A percentile compares a stretch with the other conserved stretches of the same genome.
Evolutionary conservation across 2,329 filamentous ascomycete species (phyloP).

Genomic region (Blumeria hordei): DNA sequence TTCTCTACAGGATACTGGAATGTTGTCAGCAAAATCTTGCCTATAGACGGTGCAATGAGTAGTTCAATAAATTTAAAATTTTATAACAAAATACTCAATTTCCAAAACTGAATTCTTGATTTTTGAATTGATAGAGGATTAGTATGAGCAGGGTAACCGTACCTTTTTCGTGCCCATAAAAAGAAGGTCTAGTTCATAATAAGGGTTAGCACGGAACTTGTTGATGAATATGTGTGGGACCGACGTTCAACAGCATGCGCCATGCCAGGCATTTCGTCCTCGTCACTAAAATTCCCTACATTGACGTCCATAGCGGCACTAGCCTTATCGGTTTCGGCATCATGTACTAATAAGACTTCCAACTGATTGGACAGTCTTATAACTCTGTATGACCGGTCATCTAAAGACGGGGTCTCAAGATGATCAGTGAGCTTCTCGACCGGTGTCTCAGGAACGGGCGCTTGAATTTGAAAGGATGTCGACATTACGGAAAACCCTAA

Average conservation of each 20-base stretch:
- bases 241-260: constrained; percentile 39
- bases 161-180: constrained; percentile 98
- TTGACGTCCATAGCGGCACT: constrained; percentile 89
- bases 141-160: constrained; percentile 6
- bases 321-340: constrained; percentile 87
- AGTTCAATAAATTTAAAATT: neutral
- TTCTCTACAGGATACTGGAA: constrained; percentile 71
- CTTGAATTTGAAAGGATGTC: neutral
- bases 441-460: constrained; percentile 3
- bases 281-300: constrained; percentile 86
- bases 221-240: neutral
- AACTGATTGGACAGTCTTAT: constrained; percentile 71
- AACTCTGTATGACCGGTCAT: constrained; percentile 72
- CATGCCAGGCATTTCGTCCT: constrained; percentile 76
- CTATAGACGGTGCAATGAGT: neutral
- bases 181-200: constrained; percentile 28
- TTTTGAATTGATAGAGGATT: neutral
- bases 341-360: constrained; percentile 79
- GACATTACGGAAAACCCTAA: neutral
- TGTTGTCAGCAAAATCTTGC: constrained; percentile 4
- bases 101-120: neutral
- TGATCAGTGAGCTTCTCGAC: constrained; percentile 32
- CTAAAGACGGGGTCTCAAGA: constrained; percentile 62
- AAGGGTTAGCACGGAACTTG: neutral
- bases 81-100: neutral